Percentiles rank a stretch among this genome's conserved stretches.
phyloP scores from a whole-genome alignment of 768 basidiomycete genomes.

The Rubroboletus satanas region DNA sequence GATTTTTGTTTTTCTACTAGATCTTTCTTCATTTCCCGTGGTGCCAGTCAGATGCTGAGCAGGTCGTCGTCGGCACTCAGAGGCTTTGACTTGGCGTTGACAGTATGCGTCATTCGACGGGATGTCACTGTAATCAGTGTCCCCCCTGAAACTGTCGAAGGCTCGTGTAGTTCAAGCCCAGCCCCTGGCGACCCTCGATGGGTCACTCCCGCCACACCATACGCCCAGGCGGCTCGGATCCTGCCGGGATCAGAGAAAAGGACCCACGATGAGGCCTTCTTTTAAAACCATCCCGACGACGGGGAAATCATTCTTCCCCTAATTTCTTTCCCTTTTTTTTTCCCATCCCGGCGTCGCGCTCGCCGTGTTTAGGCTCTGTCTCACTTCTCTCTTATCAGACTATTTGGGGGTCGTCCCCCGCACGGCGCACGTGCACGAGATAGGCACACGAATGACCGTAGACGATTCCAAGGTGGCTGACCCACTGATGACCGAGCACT shows the following conservation, averaged over 20 bases:
- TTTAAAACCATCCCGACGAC: neutral
- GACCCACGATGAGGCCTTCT: neutral
- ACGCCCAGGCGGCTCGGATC: neutral
- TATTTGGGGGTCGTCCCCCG: neutral
- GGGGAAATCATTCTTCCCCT: neutral
- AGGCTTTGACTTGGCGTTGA: neutral
- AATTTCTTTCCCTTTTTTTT: neutral
- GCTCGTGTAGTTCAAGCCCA: neutral
- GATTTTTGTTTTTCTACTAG: neutral
- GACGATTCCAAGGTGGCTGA: neutral
- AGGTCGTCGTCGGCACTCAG: constrained; percentile 4
- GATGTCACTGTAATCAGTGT: constrained; percentile 2
- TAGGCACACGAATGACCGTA: neutral
- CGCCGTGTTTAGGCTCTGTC: neutral
- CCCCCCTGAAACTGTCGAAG: neutral
- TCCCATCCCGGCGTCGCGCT: neutral
- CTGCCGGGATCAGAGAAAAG: neutral
- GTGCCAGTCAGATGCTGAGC: neutral
- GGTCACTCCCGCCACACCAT: neutral
- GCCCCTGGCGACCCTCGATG: neutral
- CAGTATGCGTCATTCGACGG: neutral
- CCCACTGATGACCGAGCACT: neutral
- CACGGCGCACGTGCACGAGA: neutral
- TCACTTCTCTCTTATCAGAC: neutral
- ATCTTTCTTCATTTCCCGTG: neutral